Evolutionary conservation across 2,329 filamentous ascomycete genomes (phyloP).

Genomic region (Lachnellula suecica): DNA sequence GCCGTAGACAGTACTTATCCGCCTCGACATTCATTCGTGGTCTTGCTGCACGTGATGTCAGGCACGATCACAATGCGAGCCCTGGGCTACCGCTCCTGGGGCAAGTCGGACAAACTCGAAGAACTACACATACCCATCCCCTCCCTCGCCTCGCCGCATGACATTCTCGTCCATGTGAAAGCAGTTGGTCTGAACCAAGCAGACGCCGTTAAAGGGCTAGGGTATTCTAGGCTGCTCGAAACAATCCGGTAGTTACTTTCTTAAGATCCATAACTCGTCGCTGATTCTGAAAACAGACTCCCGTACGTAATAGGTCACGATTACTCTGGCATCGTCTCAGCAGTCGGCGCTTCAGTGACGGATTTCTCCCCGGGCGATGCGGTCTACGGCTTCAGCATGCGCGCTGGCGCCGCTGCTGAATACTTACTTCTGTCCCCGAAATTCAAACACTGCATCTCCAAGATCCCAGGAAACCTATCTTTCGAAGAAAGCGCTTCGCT

Average conservation of each 20-base stretch:
- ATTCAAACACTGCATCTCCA: slow-evolving; percentile 17
- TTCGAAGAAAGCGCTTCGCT: slow-evolving; percentile 40
- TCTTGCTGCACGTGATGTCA: too few species aligned
- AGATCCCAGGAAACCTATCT: slow-evolving; percentile 23
- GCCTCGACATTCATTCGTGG: too few species aligned
- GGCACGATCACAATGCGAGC: slow-evolving; percentile 1
- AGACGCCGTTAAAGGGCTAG: neutral
- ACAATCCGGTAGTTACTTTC: neutral
- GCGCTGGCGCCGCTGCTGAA: slow-evolving; percentile 29
- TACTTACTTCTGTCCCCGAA: slow-evolving; percentile 22
- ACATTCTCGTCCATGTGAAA: slow-evolving; percentile 4
- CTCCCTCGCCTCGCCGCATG: neutral
- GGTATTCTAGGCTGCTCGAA: neutral
- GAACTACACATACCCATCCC: neutral
- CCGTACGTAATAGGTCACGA: slow-evolving; percentile 43
- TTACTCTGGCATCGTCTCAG: slow-evolving; percentile 35
- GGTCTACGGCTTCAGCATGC: slow-evolving; percentile 34
- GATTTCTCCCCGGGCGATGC: slow-evolving; percentile 36
- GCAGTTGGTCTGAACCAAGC: slow-evolving; percentile 2
- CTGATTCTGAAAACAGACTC: slow-evolving; percentile 21
- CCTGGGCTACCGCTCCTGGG: neutral
- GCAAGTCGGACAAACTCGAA: slow-evolving; percentile 1
- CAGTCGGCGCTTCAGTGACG: slow-evolving; percentile 32
- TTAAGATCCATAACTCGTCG: too few species aligned
- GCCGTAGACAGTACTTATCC: neutral